phyloP scores from a whole-genome alignment of 1,139 yeast species.

The Hyphopichia pseudoburtonii region DNA sequence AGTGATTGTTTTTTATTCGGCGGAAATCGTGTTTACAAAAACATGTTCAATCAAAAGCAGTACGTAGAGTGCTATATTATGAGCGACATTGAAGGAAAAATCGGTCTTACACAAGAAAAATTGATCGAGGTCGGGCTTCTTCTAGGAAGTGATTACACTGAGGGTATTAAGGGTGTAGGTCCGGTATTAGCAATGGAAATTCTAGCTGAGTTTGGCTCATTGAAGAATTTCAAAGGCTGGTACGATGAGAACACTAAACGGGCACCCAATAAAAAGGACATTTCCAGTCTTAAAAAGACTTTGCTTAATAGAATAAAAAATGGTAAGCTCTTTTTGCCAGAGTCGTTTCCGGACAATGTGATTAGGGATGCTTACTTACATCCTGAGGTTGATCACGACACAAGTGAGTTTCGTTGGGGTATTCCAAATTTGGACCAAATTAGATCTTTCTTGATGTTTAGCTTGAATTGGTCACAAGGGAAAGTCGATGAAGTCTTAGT shows the following conservation, averaged over 20 bases:
- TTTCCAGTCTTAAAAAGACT: constrained; percentile 38
- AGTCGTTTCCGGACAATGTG: constrained; percentile 66
- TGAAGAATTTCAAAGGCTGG: constrained; percentile 38
- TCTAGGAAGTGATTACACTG: constrained; percentile 92
- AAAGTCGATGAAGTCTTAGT: constrained; percentile 80
- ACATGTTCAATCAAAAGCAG: constrained; percentile 92
- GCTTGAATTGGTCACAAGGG: constrained; percentile 80
- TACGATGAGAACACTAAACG: constrained; percentile 30
- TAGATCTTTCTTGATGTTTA: constrained; percentile 63
- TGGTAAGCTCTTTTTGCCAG: constrained; percentile 63
- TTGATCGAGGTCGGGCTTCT: constrained; percentile 78
- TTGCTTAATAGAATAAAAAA: constrained; percentile 56
- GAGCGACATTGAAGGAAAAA: constrained; percentile 56
- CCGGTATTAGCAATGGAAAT: constrained; percentile 92
- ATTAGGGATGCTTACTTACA: constrained; percentile 71
- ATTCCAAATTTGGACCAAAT: constrained; percentile 80
- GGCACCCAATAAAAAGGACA: constrained; percentile 11
- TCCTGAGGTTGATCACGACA: constrained; percentile 85
- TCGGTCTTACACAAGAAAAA: constrained; percentile 63
- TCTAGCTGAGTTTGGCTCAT: constrained; percentile 75
- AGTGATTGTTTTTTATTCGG: constrained; percentile 96
- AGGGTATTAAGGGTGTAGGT: constrained; percentile 88
- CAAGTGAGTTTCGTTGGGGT: constrained; percentile 85
- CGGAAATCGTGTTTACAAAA: constrained; percentile 79
- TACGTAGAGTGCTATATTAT: constrained; percentile 83